phyloP scores from a whole-genome alignment of 2,329 filamentous ascomycete species.

The Fusarium transvaalense region DNA sequence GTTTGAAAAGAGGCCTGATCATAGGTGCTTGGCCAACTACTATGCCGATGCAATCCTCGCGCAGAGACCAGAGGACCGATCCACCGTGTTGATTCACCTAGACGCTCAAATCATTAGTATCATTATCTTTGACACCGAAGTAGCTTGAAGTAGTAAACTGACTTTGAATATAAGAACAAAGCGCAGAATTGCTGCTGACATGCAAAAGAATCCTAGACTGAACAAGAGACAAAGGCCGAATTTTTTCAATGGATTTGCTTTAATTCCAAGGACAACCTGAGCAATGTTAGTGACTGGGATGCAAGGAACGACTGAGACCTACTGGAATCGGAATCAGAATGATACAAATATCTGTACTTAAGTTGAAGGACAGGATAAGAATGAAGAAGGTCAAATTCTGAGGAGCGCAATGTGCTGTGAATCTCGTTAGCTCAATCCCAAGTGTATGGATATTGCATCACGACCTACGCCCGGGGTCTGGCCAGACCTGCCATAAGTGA shows the following conservation, averaged over 20 bases:
- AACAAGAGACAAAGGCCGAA: conserved; percentile 52
- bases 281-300: not conserved
- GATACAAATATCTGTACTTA: conserved; percentile 53
- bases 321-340: conserved; percentile 54
- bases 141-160: conserved; percentile 1
- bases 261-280: conserved; percentile 48
- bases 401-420: conserved; percentile 47
- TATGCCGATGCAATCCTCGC: conserved; percentile 56
- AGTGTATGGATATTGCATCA: fast-evolving
- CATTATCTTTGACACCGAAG: fast-evolving
- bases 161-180: conserved; percentile 51
- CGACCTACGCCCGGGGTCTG: conserved; percentile 54
- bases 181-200: conserved; percentile 47
- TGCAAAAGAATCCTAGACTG: conserved; percentile 52
- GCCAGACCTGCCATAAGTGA: conserved; percentile 53
- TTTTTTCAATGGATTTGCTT: conserved; percentile 48
- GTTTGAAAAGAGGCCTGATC: conserved; percentile 48
- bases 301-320: not conserved
- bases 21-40: conserved; percentile 55
- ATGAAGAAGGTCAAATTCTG: conserved; percentile 52
- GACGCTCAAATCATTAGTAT: not conserved
- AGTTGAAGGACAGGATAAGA: conserved; percentile 52
- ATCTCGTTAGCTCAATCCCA: not conserved
- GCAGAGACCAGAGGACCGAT: conserved; percentile 55
- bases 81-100: conserved; percentile 35